These are phyloP conservation scores for Metschnikowia dekortorum DNA, from an alignment of 805 yeast genomes.

Conservation along the genomic window DNA sequence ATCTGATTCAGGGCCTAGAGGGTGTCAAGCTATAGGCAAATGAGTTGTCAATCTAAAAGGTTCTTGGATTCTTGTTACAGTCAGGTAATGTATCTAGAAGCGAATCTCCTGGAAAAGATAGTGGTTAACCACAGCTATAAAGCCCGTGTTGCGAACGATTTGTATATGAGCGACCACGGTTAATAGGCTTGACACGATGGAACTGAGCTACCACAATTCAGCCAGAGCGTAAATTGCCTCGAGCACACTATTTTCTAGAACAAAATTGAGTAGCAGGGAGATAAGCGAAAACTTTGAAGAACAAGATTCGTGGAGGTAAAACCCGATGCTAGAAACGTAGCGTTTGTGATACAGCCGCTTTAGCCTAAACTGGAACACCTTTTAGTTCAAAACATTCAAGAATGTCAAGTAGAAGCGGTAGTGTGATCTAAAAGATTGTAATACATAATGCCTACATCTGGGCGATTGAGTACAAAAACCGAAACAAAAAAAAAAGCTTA, in stretches of 20 bases:
- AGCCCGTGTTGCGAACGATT: neutral
- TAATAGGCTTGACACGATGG: neutral
- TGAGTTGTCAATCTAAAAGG: neutral
- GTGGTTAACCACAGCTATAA: neutral
- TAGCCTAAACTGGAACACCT: neutral
- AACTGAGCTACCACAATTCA: neutral
- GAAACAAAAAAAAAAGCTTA: slow-evolving; percentile 1
- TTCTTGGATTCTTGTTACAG: neutral
- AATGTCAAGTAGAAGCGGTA: neutral
- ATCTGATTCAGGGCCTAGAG: neutral
- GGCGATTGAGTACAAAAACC: neutral
- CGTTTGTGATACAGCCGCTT: neutral
- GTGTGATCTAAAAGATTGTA: neutral
- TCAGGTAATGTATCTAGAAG: neutral
- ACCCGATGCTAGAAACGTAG: neutral
- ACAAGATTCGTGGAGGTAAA: neutral
- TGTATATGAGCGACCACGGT: neutral
- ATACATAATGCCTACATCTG: slow-evolving; percentile 1
- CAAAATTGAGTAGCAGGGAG: neutral
- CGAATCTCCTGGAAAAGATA: neutral
- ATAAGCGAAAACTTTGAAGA: neutral
- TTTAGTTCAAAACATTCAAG: neutral
- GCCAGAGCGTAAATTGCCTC: neutral
- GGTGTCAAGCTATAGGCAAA: neutral
- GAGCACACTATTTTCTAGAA: neutral